A percentile compares a stretch with the other conserved stretches of the same genome.
Evolutionary conservation across 73 alveolate species (phyloP).

Genomic region (Tetrahymena elliotti): DNA sequence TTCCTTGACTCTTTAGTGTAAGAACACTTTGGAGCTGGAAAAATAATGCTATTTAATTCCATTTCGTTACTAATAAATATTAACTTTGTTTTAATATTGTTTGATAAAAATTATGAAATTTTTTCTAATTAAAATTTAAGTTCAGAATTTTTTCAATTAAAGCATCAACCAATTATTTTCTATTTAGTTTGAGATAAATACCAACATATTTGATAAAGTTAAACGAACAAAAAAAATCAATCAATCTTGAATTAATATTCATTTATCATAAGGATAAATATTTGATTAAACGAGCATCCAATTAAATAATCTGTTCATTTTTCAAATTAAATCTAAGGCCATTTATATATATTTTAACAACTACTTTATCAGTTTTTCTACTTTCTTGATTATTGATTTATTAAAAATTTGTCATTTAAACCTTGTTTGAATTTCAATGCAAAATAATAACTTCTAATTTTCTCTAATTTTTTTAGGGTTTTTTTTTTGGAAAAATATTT

Average conservation of each 20-base stretch:
- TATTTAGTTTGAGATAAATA: neutral
- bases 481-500: too few relatives aligned
- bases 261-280: neutral
- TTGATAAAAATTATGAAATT: neutral
- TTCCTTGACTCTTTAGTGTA: slow-evolving; percentile 15
- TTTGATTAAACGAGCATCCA: neutral
- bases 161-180: neutral
- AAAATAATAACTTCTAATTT: too few relatives aligned
- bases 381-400: too few relatives aligned
- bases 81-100: neutral
- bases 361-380: neutral
- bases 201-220: neutral
- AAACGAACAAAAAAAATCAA: neutral
- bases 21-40: slow-evolving; percentile 40
- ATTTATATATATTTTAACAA: neutral
- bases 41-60: slow-evolving; percentile 28
- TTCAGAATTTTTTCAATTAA: neutral
- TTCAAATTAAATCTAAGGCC: neutral
- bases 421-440: neutral
- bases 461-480: too few relatives aligned
- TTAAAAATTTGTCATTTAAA: too few relatives aligned
- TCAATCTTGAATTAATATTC: too few relatives aligned
- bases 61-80: neutral
- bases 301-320: neutral
- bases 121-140: neutral